Base-by-base conservation (phyloP, 495 filamentous ascomycete genomes). In the Lasiosphaeria ovina region DNA sequence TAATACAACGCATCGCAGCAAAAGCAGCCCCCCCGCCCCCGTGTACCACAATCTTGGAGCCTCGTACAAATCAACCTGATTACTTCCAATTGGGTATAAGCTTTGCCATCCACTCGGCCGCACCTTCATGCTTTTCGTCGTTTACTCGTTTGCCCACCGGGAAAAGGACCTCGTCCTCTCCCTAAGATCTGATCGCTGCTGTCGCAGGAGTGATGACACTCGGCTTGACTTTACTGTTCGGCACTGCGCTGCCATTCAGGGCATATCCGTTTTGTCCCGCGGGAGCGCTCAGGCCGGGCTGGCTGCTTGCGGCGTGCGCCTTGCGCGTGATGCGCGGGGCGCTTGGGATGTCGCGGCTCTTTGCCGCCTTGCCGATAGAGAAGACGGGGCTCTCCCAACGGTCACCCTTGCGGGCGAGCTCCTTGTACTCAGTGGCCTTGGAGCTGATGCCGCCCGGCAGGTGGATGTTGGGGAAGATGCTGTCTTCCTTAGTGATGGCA, bases 361-460 rank as follows among this genome's bases (percentile, higher is more conserved):
- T 85, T 4, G 80, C 66, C 6, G 93, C 91, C n/a, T 74, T 79
- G 55, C 94, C 95, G 62, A 98, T 87, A 67, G 83, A 87, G 81
- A 98, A 98, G 67, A 98, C 85, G 35, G 95, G 92, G 35, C 88
- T 93, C 77, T 97, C 88, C 94, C 94, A 98, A 73, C 87, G 87
- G 65, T 97, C 88, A 53, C 95, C 94, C 81, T 91, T 92, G 56
- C 79, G 77, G 12, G 94, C 90, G 44, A 97, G 79, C 48, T 97
- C 86, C 73, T 86, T 91, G 80, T 93, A 98, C 74, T 97, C 90
- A 55, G 93, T 96, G 17, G 94, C 93, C 83, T 97, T 97, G 77
- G 83, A 88, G 57, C 89, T 91, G 72, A 97, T 93, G 60, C 92
- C 92, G 56, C 92, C 92, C 32, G 93, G 93, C 1, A 98, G 83